Base-by-base conservation (phyloP, 2,329 filamentous ascomycete species). In the Ambrosiella cleistominuta region DNA sequence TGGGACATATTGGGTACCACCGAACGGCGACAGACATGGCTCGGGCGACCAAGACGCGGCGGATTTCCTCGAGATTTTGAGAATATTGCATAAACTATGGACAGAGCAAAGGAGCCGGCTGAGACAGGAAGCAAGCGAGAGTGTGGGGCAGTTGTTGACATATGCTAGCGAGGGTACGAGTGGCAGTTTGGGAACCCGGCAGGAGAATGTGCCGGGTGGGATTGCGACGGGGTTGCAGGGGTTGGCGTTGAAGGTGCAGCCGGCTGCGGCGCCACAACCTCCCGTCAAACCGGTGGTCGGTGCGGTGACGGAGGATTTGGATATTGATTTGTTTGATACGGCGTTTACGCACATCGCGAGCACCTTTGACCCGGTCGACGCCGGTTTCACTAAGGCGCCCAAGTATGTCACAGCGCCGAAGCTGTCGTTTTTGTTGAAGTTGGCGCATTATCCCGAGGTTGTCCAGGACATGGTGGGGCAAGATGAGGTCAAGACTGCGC, bases 371-470 rank as follows among this genome's bases (percentile, higher is more conserved):
- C 74, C 77, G 1, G 74, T 80, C 7, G 80, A 87, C 66, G 88
- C 85, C 39, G 93, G 93, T 0, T 98, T 97, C 67, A 82, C 82
- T 0, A 69, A 75, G 15, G 83, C 85, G 7, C 89, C 91, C 35
- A 97, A 97, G 68, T 97, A 96, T 62, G 82, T 89, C 1, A 95
- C 89, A 0, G 87, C 93, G 0, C 80, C 85, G 0, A 95, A 95
- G 65, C 73, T 97, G 54, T 79, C 80, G 11, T 94, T 96, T 65
- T 72, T 98, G 59, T 74, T 97, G 19, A 80, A 85, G 15, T 75
- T 97, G 2, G 77, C 79, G 2, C 77, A 79, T 40, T 88, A 87
- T 61, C 86, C 88, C 0, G 70, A 72, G 12, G 80, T 83, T 2
- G 87, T 96, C 0, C 75, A 80, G 36, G 88, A 95, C 68, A 82